Conservation (phyloP, 2,329 filamentous ascomycete species). For the Septoria linicola region DNA sequence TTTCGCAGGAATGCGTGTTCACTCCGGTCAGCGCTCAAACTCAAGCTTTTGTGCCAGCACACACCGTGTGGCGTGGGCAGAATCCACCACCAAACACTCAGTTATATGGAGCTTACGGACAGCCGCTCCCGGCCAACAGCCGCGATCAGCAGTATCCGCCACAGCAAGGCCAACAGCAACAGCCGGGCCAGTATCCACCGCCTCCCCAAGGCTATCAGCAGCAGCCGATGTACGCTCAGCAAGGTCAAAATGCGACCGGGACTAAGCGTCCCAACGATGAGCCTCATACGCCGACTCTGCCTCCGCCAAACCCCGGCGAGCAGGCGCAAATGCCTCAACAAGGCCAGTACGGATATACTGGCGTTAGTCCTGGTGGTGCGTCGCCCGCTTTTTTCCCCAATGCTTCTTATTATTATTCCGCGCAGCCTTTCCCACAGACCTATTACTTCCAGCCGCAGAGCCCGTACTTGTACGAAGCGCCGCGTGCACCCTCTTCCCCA, state of each 20-base stretch:
- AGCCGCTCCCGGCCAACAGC: constrained; percentile 46
- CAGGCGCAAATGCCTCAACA: constrained; percentile 40
- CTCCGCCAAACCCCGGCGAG: constrained; percentile 49
- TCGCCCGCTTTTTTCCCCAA: constrained; percentile 45
- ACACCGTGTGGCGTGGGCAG: constrained; percentile 59
- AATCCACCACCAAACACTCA: constrained; percentile 43
- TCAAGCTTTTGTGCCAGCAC: constrained; percentile 71
- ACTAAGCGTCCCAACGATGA: constrained; percentile 50
- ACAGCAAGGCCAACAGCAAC: constrained; percentile 33
- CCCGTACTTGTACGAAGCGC: constrained; percentile 44
- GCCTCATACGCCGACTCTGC: constrained; percentile 52
- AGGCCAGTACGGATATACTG: constrained; percentile 43
- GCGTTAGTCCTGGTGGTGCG: constrained; percentile 46
- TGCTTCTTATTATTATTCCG: constrained; percentile 44
- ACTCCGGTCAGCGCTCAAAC: constrained; percentile 72
- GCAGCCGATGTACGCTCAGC: constrained; percentile 42
- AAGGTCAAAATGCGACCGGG: constrained; percentile 23
- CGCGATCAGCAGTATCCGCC: constrained; percentile 36
- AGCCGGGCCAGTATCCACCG: constrained; percentile 39
- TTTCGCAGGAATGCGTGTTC: constrained; percentile 76
- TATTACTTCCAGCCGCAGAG: constrained; percentile 46
- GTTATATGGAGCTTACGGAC: constrained; percentile 54
- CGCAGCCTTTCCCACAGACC: constrained; percentile 36
- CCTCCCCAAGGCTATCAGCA: constrained; percentile 46
- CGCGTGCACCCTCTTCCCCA: constrained; percentile 45